These are phyloP conservation scores for Globisporangium spinosum DNA, from an alignment of 352 stramenopile species.

Conservation along the genomic window DNA sequence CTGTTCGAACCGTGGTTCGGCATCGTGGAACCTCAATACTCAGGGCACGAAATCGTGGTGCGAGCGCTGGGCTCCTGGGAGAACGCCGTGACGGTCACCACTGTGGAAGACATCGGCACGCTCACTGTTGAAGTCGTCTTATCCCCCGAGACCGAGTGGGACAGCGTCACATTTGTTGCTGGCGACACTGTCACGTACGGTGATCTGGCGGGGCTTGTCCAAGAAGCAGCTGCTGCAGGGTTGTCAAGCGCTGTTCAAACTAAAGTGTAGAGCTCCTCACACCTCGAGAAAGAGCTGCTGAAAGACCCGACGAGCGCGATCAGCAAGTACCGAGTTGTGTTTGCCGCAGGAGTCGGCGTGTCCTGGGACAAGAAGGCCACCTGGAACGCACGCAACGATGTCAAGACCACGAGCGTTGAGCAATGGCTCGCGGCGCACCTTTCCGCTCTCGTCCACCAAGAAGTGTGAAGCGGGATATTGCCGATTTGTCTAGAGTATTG, in stretches of 20 bases:
- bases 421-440: neutral
- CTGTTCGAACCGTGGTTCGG: constrained; percentile 17
- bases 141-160: constrained; percentile 7
- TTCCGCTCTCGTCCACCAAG: neutral
- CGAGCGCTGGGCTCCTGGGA: constrained; percentile 17
- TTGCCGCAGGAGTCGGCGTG: neutral
- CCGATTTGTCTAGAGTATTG: too few species aligned
- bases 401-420: neutral
- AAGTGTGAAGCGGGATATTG: neutral
- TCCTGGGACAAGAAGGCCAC: constrained; percentile 3
- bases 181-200: constrained; percentile 17
- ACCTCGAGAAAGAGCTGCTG: constrained; percentile 6
- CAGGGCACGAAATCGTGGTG: constrained; percentile 2
- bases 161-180: constrained; percentile 14
- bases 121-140: constrained; percentile 12
- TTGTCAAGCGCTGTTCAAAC: neutral
- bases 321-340: constrained; percentile 17
- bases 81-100: constrained; percentile 16
- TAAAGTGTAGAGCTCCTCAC: neutral
- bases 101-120: constrained; percentile 14
- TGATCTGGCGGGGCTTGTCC: neutral
- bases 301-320: constrained; percentile 10
- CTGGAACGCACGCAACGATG: neutral
- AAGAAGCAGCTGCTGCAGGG: neutral
- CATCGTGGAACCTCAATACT: constrained; percentile 8